Evolutionary conservation across 1,284 basidiomycete genomes (phyloP).

Genomic region (Agaricales sp.): DNA sequence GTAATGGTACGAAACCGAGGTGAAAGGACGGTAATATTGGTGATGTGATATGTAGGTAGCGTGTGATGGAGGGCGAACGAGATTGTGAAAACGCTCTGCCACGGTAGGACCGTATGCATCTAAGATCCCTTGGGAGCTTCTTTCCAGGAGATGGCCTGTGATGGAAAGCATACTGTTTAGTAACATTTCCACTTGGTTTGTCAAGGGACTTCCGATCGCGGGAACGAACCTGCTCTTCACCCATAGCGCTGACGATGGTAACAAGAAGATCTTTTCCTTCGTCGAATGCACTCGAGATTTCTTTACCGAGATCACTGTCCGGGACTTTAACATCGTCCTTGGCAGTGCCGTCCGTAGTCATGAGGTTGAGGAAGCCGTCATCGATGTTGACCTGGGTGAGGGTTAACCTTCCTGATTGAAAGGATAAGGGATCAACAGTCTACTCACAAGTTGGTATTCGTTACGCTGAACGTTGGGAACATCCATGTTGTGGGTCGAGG

Average conservation of each 20-base stretch:
- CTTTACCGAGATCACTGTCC: constrained; percentile 73
- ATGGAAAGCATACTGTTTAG: constrained; percentile 5
- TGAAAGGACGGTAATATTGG: background rate
- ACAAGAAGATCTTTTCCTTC: constrained; percentile 83
- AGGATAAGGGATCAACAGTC: background rate
- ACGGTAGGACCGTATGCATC: constrained; percentile 6
- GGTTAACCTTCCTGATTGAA: no score
- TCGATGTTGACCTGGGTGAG: constrained; percentile 66
- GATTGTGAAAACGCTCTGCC: constrained; percentile 9
- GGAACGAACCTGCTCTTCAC: constrained; percentile 68
- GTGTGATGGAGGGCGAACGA: background rate
- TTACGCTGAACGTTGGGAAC: constrained; percentile 89
- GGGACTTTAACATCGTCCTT: constrained; percentile 98
- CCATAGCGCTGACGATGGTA: constrained; percentile 89
- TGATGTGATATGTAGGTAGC: background rate
- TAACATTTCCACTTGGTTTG: constrained; percentile 1
- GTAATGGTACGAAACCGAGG: background rate
- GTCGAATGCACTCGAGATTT: constrained; percentile 72
- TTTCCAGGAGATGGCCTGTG: constrained; percentile 77
- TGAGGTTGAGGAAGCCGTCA: constrained; percentile 92
- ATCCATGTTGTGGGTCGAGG: constrained; percentile 99
- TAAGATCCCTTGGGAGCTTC: constrained; percentile 62
- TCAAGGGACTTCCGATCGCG: no score
- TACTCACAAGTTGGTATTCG: constrained; percentile 85
- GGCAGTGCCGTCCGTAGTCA: constrained; percentile 72